A percentile compares a stretch with the other conserved stretches of the same genome.
phyloP scores from a whole-genome alignment of 768 basidiomycete species.

The Auriscalpium vulgare region DNA sequence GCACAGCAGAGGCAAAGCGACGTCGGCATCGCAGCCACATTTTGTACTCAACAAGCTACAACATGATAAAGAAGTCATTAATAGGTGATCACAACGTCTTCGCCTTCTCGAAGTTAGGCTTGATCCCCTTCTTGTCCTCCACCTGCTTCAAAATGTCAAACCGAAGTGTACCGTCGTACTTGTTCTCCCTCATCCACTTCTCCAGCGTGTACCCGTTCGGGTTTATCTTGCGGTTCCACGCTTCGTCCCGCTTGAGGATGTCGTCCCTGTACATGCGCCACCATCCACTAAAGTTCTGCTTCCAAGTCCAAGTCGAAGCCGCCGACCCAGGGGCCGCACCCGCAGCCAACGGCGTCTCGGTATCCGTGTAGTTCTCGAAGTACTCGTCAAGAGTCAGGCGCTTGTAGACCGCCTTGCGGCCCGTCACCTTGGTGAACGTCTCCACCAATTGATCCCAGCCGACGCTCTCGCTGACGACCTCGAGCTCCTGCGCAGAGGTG shows the following conservation, averaged over 20 bases:
- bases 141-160: background rate
- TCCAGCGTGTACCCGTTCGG: conserved; percentile 25
- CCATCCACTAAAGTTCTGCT: conserved; percentile 33
- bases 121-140: background rate
- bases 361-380: conserved; percentile 10
- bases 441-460: background rate
- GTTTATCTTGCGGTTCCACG: conserved; percentile 33
- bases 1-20: too few species aligned
- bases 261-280: conserved; percentile 37
- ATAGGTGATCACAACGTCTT: too few species aligned
- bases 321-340: background rate
- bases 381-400: conserved; percentile 15
- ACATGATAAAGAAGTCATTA: too few species aligned
- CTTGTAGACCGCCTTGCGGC: background rate
- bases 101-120: too few species aligned
- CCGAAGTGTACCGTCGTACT: background rate
- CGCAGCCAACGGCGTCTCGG: conserved; percentile 15
- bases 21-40: too few species aligned
- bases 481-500: too few species aligned
- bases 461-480: too few species aligned
- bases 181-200: background rate
- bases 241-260: conserved; percentile 34
- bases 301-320: conserved; percentile 11
- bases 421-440: background rate
- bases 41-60: too few species aligned